Conservation (phyloP, 805 yeast genomes). For the Pichia membranifaciens region DNA sequence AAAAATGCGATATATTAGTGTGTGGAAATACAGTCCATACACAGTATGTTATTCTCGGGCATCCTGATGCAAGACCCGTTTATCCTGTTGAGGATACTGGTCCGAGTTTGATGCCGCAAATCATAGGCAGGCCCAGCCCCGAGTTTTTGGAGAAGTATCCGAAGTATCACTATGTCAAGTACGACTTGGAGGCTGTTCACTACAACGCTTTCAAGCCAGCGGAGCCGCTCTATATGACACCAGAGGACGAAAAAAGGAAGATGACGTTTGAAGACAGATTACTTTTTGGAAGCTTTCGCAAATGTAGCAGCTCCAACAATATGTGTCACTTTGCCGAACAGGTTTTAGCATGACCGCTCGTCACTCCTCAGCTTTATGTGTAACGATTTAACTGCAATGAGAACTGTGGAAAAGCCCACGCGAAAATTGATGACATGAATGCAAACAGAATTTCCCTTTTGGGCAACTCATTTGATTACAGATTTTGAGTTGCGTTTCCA, state of each 20-base stretch:
- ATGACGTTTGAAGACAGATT: constrained; percentile 1
- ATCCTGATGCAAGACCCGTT: not conserved
- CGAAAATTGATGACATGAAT: too few species aligned
- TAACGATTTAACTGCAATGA: too few species aligned
- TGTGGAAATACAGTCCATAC: not conserved
- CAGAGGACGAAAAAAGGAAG: not conserved
- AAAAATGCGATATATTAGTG: constrained; percentile 8
- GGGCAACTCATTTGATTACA: too few species aligned
- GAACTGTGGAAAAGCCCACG: too few species aligned
- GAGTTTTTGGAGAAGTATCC: not conserved
- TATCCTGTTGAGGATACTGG: not conserved
- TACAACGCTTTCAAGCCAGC: not conserved
- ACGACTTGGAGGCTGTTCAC: not conserved
- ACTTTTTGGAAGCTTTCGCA: not conserved
- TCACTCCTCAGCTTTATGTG: too few species aligned
- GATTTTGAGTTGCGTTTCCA: too few species aligned
- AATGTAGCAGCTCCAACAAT: not conserved
- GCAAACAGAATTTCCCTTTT: too few species aligned
- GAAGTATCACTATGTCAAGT: not conserved
- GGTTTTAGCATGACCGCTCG: too few species aligned
- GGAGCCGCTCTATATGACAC: not conserved
- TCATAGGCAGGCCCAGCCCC: constrained; percentile 1
- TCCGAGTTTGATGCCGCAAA: not conserved
- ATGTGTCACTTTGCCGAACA: too few species aligned
- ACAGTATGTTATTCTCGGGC: constrained; percentile 1